Percentiles rank a stretch among this genome's conserved stretches.
Evolutionary conservation across 2,329 filamentous ascomycete species (phyloP).

Genomic region (Fusarium sp.): DNA sequence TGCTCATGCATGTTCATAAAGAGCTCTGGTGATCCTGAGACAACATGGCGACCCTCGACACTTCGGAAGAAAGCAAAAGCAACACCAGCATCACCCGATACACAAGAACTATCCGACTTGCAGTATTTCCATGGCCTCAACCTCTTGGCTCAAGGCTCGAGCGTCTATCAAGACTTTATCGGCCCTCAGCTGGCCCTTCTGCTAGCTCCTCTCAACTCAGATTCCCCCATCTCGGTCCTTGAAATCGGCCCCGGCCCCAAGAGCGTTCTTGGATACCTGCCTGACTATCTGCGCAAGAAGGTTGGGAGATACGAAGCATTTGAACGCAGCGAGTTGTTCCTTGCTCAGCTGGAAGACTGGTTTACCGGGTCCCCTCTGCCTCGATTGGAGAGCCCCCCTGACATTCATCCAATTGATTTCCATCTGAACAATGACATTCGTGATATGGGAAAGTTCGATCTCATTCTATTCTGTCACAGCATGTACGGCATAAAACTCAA

Average conservation of each 20-base stretch:
- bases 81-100: too few relatives aligned
- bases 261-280: slow-evolving; percentile 64
- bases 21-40: not conserved
- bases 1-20: not conserved
- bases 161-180: slow-evolving; percentile 63
- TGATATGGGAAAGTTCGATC: slow-evolving; percentile 60
- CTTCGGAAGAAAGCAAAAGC: slow-evolving; percentile 53
- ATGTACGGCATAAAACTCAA: slow-evolving; percentile 70
- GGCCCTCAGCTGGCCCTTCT: slow-evolving; percentile 60
- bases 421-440: too few relatives aligned
- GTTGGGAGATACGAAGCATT: slow-evolving; percentile 65
- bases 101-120: slow-evolving; percentile 56
- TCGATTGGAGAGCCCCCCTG: too few relatives aligned
- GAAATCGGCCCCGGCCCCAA: slow-evolving; percentile 71
- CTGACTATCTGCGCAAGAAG: slow-evolving; percentile 53
- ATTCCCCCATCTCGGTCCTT: slow-evolving; percentile 61
- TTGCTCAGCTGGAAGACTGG: slow-evolving; percentile 56
- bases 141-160: slow-evolving; percentile 53
- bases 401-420: too few relatives aligned
- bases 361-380: too few relatives aligned
- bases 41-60: slow-evolving; percentile 51
- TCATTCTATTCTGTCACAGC: slow-evolving; percentile 73
- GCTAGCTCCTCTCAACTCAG: slow-evolving; percentile 55
- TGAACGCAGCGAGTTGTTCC: slow-evolving; percentile 64
- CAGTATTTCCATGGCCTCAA: slow-evolving; percentile 64